Base-by-base conservation (phyloP, 2,329 filamentous ascomycete species). In the Colletotrichum siamense region DNA sequence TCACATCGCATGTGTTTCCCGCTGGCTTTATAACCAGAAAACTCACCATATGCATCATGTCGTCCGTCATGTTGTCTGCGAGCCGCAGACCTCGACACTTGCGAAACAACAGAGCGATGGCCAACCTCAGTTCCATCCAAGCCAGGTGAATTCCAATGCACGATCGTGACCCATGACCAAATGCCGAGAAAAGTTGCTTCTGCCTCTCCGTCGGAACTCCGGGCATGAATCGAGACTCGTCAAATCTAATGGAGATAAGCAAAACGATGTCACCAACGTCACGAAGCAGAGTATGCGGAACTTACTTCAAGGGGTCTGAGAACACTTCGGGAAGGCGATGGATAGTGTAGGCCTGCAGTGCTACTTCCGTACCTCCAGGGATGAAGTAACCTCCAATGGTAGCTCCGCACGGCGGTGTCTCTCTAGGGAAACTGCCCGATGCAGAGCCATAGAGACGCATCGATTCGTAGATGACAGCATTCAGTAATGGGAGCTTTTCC, bases 71-170 rank as follows among this genome's bases (percentile, higher is more conserved):
- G 18, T 81, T 82, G 66, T 85, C 82, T 8, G 75, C 68, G 1
- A 83, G 73, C 30, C 66, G 81, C 1, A 84, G 80, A 69, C 81
- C 79, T 0, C 85, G 84, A 76, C 87, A 90, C 44, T 87, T 82
- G 1, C 85, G 83, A 80, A 92, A 91, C 81, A 93, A 90, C 6
- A 86, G 83, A 0, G 90, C 88, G 0, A 87, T 84, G 0, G 86
- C 89, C 57, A 91, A 85, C 10, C 90, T 85, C 30, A 93, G 79
- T 79, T 92, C 91, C 82, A 91, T 90, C 24, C 85, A 83, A 0
- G 91, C 91, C 26, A 93, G 84, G 75, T 92, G 89, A 30, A 90
- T 83, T 3, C 91, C 91, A 18, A 93, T 83, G 76, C 91, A 93
- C 4, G 82, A 82, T 7, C 68, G 39, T 26, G 26, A 84, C 3